Base-by-base conservation (phyloP, 257 asterid genomes). In the Petrea volubilis region DNA sequence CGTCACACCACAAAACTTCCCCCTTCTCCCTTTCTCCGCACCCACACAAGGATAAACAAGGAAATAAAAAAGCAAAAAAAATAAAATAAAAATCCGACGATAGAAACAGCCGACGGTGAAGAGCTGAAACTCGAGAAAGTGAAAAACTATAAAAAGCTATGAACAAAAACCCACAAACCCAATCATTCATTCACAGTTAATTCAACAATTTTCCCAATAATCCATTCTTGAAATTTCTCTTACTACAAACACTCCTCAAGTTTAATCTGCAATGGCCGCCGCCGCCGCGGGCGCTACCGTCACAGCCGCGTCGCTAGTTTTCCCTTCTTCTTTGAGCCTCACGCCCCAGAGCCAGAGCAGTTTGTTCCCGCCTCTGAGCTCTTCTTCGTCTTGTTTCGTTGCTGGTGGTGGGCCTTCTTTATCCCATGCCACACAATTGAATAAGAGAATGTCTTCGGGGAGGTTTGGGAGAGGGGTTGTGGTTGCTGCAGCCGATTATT, bases 401-500 rank as follows among this genome's bases (percentile, higher is more conserved):
- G n/a, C n/a, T n/a, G 70, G 85, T 0, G 89, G 92, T 15, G 93
- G 91, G 76, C 58, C 83, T 51, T 87, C 92, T 1, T 17, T 82
- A 29, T 82, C 87, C 29, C 77, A 87, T 36, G 72, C 90, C 13
- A 62, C 88, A n/a, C 92, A 81, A 74, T 87, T 58, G 81, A 78
- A 68, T 60, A 82, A 67, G 83, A 86, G 74, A 83, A 84, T 85
- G 77, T 71, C 80, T 7, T 86, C 89, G 0, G 74, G 80, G 86
- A 87, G 97, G 78, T 85, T 81, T 60, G 78, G 88, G 74, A 90
- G 92, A 70, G 82, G 81, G 56, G 80, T 84, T 36, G 92, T 91
- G 71, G 83, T 81, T 59, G 95, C 97, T n/a, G 96, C 91, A 13
- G 94, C 94, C 46, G 98, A 95, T 88, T 95, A 85, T 72, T 95